Conservation (phyloP, 1,139 yeast genomes). For the Schwanniomyces etchellsii region DNA sequence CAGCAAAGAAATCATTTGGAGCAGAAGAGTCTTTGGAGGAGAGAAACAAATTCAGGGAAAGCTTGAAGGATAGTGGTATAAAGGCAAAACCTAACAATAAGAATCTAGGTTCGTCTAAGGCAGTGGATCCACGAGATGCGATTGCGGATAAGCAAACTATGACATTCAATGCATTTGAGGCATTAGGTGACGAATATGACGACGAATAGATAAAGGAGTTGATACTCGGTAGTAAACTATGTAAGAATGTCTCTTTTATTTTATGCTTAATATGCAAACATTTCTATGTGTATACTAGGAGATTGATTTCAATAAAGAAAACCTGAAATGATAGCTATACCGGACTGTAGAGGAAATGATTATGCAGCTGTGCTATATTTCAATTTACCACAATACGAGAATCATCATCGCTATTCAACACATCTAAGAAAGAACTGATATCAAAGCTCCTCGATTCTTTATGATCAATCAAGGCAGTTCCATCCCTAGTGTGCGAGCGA, state of each 20-base stretch:
- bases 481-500: conserved; percentile 8
- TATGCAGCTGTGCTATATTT: too few species aligned
- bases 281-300: too few species aligned
- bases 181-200: conserved; percentile 61
- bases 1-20: conserved; percentile 40
- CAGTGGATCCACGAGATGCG: conserved; percentile 67
- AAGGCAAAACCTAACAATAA: conserved; percentile 67
- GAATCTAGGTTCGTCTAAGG: conserved; percentile 67
- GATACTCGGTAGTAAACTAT: background rate
- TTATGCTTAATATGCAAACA: conserved; percentile 1
- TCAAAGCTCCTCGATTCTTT: conserved; percentile 31
- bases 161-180: conserved; percentile 74
- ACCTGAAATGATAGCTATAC: too few species aligned
- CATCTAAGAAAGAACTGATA: conserved; percentile 31
- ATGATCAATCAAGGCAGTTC: conserved; percentile 21
- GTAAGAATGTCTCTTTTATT: background rate
- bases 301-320: too few species aligned
- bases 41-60: conserved; percentile 42
- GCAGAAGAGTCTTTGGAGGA: conserved; percentile 45
- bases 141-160: conserved; percentile 61
- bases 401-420: conserved; percentile 34
- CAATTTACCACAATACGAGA: too few species aligned
- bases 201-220: conserved; percentile 24
- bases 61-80: conserved; percentile 35
- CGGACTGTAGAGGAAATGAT: too few species aligned